A percentile compares a stretch with the other conserved stretches of the same genome.
These are phyloP conservation scores for Diutina pseudorugosa DNA, from an alignment of 1,139 yeast genomes.

Conservation along the genomic window DNA sequence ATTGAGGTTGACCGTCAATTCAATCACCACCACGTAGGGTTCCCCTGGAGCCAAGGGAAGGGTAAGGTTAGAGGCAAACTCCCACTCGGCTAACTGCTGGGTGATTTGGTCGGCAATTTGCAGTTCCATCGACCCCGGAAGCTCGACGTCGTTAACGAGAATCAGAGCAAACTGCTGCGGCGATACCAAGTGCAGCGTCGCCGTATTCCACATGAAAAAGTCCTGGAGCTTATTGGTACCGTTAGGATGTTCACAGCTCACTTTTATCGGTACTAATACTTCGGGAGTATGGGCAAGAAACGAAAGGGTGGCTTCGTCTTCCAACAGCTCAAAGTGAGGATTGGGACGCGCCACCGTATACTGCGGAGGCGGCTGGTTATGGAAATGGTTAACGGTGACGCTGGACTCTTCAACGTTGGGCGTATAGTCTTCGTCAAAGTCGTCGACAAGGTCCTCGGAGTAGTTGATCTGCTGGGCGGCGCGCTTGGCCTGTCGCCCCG, in stretches of 20 bases:
- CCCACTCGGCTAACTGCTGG: conserved; percentile 69
- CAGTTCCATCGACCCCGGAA: conserved; percentile 51
- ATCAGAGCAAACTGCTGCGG: conserved; percentile 78
- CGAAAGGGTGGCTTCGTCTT: conserved; percentile 9
- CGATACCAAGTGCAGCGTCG: conserved; percentile 55
- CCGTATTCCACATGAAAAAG: conserved; percentile 80
- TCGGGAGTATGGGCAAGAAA: conserved; percentile 20
- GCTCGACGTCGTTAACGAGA: conserved; percentile 71
- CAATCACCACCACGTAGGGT: conserved; percentile 70
- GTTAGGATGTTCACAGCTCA: conserved; percentile 60
- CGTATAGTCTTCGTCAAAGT: conserved; percentile 52
- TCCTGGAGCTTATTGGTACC: conserved; percentile 53
- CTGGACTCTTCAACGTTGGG: neutral
- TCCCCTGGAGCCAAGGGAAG: conserved; percentile 38
- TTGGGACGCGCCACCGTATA: conserved; percentile 18
- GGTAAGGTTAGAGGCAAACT: conserved; percentile 42
- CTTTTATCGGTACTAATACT: conserved; percentile 64
- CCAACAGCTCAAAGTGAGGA: conserved; percentile 1
- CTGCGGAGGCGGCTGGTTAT: conserved; percentile 12
- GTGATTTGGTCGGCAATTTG: conserved; percentile 62
- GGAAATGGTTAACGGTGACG: conserved; percentile 9
- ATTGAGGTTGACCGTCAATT: conserved; percentile 72
- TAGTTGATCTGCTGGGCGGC: conserved; percentile 65
- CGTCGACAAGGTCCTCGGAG: conserved; percentile 43
- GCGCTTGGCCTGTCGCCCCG: conserved; percentile 40